These are phyloP conservation scores for Malassezia psittaci DNA, from an alignment of 1,284 basidiomycete genomes.

Conservation along the genomic window DNA sequence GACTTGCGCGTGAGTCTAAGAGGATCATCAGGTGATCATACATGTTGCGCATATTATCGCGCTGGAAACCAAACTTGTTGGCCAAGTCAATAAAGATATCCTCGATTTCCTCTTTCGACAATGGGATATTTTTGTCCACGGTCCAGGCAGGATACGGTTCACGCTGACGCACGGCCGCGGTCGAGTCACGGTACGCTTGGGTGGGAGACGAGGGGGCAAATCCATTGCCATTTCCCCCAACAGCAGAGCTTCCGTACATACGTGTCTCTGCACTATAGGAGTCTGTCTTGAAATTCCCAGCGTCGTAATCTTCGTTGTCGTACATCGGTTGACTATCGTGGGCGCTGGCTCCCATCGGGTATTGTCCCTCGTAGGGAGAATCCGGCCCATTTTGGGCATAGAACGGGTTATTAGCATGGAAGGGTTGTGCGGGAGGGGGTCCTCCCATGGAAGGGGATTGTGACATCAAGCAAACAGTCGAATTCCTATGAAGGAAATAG, in stretches of 20 bases:
- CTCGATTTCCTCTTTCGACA: slow-evolving; percentile 98
- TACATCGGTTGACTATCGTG: neutral
- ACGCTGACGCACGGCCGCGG: slow-evolving; percentile 29
- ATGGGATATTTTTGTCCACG: slow-evolving; percentile 76
- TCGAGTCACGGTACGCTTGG: slow-evolving; percentile 16
- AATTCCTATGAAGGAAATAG: no score
- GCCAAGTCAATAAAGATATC: slow-evolving; percentile 95
- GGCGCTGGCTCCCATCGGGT: neutral
- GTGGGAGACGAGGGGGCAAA: neutral
- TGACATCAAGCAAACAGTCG: no score
- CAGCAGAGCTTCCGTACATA: neutral
- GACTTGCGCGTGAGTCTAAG: slow-evolving; percentile 59
- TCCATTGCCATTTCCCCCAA: neutral
- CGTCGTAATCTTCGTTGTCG: slow-evolving; percentile 3
- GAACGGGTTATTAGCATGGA: slow-evolving; percentile 1
- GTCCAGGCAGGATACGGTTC: slow-evolving; percentile 91
- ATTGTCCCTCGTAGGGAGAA: neutral
- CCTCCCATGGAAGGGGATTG: no score
- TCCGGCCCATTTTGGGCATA: neutral
- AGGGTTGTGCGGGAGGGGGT: neutral
- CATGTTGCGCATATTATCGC: slow-evolving; percentile 60
- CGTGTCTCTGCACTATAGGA: slow-evolving; percentile 6
- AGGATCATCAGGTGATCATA: slow-evolving; percentile 99
- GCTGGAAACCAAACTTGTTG: slow-evolving; percentile 97
- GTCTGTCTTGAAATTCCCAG: neutral